A percentile compares a stretch with the other conserved stretches of the same genome.
These are phyloP conservation scores for Triangularia verruculosa DNA, from an alignment of 2,329 filamentous ascomycete species.

Conservation along the genomic window DNA sequence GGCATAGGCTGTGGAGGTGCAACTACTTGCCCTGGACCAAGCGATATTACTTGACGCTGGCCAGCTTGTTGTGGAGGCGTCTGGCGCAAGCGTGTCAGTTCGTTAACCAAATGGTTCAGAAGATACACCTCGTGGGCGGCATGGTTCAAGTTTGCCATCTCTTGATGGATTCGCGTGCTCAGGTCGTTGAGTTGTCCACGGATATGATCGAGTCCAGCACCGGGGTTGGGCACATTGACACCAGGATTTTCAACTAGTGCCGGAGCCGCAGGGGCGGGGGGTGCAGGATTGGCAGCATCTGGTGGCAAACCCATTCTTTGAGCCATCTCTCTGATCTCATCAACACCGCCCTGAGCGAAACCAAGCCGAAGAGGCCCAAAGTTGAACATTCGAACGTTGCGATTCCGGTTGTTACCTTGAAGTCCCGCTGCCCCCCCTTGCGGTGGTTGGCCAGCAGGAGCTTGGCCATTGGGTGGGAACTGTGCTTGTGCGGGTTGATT, in stretches of 20 bases:
- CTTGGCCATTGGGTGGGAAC: slow-evolving; percentile 29
- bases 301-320: slow-evolving; percentile 56
- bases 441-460: slow-evolving; percentile 29
- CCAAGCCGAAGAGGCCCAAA: slow-evolving; percentile 73
- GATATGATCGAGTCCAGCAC: slow-evolving; percentile 39
- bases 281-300: slow-evolving; percentile 26
- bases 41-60: slow-evolving; percentile 8
- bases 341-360: slow-evolving; percentile 66
- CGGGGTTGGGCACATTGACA: slow-evolving; percentile 19
- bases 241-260: slow-evolving; percentile 23
- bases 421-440: slow-evolving; percentile 31
- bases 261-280: slow-evolving; percentile 17
- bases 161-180: slow-evolving; percentile 66
- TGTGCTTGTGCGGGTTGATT: slow-evolving; percentile 32
- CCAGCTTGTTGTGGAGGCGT: slow-evolving; percentile 38
- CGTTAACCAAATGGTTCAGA: slow-evolving; percentile 64
- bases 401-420: slow-evolving; percentile 35
- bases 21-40: neutral
- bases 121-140: slow-evolving; percentile 66
- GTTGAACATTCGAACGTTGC: slow-evolving; percentile 36
- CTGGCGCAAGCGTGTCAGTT: slow-evolving; percentile 63
- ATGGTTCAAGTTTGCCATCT: slow-evolving; percentile 60
- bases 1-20: neutral
- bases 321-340: slow-evolving; percentile 65
- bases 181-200: slow-evolving; percentile 62